Evolutionary conservation across 2,329 filamentous ascomycete genomes (phyloP).

Genomic region (Capronia epimyces): DNA sequence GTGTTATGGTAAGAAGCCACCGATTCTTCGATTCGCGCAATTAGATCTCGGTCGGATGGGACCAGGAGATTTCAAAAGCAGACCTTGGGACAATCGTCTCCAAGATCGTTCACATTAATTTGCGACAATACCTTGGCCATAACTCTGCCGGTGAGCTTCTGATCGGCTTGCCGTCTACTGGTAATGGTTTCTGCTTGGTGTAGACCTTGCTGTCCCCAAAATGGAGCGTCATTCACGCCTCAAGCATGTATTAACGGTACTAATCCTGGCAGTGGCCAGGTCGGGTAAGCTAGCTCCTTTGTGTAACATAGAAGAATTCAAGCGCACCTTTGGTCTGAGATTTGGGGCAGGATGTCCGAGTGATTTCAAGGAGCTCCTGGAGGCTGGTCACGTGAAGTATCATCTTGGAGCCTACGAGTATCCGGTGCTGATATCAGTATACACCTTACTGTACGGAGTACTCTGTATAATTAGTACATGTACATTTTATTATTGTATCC

Average conservation of each 20-base stretch:
- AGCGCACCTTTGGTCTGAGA: no score
- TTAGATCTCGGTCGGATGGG: conserved; percentile 1
- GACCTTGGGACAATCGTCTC: no score
- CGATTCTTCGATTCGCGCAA: conserved; percentile 1
- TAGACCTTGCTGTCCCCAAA: background rate
- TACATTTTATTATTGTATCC: background rate
- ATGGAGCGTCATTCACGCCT: background rate
- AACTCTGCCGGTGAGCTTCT: background rate
- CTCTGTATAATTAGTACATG: no score
- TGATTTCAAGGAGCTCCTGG: no score
- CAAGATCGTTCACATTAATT: no score
- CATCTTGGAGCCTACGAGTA: no score
- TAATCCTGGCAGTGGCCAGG: conserved; percentile 12
- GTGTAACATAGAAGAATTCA: conserved; percentile 12
- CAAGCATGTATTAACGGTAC: background rate
- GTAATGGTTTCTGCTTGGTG: background rate
- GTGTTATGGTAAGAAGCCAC: conserved; percentile 18
- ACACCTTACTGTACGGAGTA: no score
- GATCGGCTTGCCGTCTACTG: background rate
- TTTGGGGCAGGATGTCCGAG: no score
- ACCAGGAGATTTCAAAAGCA: no score
- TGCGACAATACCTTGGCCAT: no score
- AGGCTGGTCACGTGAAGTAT: no score
- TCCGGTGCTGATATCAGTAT: no score
- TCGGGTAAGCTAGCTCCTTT: conserved; percentile 6